Evolutionary conservation across 2,329 filamentous ascomycete species (phyloP).

Genomic region (Rutstroemia sp.): DNA sequence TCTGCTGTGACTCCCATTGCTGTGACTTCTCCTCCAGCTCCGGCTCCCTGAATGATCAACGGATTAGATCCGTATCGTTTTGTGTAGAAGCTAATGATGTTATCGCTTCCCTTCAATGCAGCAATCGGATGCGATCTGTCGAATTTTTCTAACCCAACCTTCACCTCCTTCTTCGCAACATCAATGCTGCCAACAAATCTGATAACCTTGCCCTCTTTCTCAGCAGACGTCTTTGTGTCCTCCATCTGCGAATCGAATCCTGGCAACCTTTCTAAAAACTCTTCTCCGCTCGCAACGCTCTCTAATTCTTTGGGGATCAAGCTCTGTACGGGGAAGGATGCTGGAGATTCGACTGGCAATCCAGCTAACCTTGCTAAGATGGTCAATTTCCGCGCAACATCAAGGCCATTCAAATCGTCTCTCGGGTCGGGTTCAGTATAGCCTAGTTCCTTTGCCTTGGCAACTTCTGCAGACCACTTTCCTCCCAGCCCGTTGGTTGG

Average conservation of each 20-base stretch:
- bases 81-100: constrained; percentile 98
- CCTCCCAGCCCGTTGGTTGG: constrained; percentile 69
- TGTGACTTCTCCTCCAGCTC: constrained; percentile 89
- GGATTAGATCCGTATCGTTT: constrained; percentile 88
- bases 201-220: constrained; percentile 83
- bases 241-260: constrained; percentile 90
- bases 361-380: constrained; percentile 86
- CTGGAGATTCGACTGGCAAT: constrained; percentile 72
- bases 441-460: constrained; percentile 83
- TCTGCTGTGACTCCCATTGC: constrained; percentile 73
- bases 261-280: constrained; percentile 76
- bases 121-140: constrained; percentile 88
- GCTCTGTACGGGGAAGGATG: constrained; percentile 87
- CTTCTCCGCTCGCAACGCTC: constrained; percentile 65
- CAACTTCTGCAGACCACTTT: constrained; percentile 85
- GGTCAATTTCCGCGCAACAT: constrained; percentile 92
- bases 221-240: constrained; percentile 73
- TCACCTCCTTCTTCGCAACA: constrained; percentile 70
- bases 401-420: constrained; percentile 79
- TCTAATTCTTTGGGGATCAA: constrained; percentile 86
- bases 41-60: constrained; percentile 88
- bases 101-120: constrained; percentile 91
- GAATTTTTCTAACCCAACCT: constrained; percentile 86
- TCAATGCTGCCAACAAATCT: constrained; percentile 93
- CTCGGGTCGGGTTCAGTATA: constrained; percentile 87